phyloP scores from a whole-genome alignment of 2,329 filamentous ascomycete genomes.

The Diaporthe amygdali region DNA sequence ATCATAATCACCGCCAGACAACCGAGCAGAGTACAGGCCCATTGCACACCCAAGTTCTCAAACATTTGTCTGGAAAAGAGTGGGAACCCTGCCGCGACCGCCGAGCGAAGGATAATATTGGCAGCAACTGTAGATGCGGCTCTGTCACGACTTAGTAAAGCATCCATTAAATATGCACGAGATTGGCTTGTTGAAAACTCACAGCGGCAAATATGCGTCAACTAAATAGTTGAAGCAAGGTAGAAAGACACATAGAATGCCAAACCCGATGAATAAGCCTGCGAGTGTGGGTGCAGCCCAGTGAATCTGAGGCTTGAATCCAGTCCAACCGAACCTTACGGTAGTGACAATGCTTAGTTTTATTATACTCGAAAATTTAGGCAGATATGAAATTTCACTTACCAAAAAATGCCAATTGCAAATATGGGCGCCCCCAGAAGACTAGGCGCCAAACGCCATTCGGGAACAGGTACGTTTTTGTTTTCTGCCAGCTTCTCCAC shows the following conservation, averaged over 20 bases:
- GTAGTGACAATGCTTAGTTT: neutral
- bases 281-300: conserved; percentile 29
- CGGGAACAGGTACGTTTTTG: conserved; percentile 27
- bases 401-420: conserved; percentile 41
- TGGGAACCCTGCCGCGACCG: conserved; percentile 40
- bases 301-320: conserved; percentile 26
- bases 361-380: no score
- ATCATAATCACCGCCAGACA: conserved; percentile 41
- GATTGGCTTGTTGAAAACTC: conserved; percentile 27
- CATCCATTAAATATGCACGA: neutral
- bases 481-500: conserved; percentile 26
- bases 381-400: neutral
- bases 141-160: conserved; percentile 24
- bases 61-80: conserved; percentile 43
- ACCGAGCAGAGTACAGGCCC: conserved; percentile 43
- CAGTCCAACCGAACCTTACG: conserved; percentile 29
- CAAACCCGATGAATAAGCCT: conserved; percentile 30
- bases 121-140: conserved; percentile 43
- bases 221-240: conserved; percentile 39
- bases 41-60: conserved; percentile 40
- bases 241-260: conserved; percentile 30
- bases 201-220: conserved; percentile 44
- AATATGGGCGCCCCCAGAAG: conserved; percentile 36
- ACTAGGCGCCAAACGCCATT: conserved; percentile 29
- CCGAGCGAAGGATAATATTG: conserved; percentile 42